Conservation (phyloP, 192 early-diverging fungal species). For the Powellomyces hirtus region DNA sequence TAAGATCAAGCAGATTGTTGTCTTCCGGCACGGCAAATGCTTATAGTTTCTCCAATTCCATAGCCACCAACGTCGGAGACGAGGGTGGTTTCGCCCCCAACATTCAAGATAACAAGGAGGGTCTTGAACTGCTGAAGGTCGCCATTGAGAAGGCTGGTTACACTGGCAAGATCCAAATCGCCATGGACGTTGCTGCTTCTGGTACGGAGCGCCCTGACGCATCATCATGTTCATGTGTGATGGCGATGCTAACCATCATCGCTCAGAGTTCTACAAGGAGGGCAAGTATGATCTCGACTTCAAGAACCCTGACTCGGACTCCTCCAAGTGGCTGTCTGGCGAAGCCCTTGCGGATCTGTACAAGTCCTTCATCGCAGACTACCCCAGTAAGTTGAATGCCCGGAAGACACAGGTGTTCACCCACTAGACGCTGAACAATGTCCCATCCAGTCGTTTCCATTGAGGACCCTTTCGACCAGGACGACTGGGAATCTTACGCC, state of each 20-base stretch:
- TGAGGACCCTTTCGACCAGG: constrained; percentile 99
- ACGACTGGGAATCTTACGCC: constrained; percentile 93
- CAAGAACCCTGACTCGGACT: constrained; percentile 86
- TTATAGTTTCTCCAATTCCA: background rate
- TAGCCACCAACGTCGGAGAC: constrained; percentile 97
- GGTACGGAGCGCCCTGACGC: constrained; percentile 26
- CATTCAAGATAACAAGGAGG: constrained; percentile 96
- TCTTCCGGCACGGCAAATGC: background rate
- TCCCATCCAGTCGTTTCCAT: constrained; percentile 73
- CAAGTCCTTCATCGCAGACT: constrained; percentile 73
- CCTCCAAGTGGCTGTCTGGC: constrained; percentile 68
- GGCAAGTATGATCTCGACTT: constrained; percentile 98
- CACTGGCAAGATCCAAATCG: constrained; percentile 95
- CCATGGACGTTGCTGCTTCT: constrained; percentile 97
- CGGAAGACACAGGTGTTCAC: background rate
- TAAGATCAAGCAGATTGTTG: constrained; percentile 4
- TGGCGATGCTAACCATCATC: background rate
- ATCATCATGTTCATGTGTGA: background rate
- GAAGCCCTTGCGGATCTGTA: constrained; percentile 84
- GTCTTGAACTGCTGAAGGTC: constrained; percentile 83
- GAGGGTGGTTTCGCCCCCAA: constrained; percentile 99
- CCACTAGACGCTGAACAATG: no score
- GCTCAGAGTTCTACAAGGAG: constrained; percentile 90
- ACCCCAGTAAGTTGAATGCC: constrained; percentile 69
- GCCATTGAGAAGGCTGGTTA: constrained; percentile 95